Evolutionary conservation across 176 grass and related monocot genomes (phyloP).

Genomic region (Leersia perrieri): DNA sequence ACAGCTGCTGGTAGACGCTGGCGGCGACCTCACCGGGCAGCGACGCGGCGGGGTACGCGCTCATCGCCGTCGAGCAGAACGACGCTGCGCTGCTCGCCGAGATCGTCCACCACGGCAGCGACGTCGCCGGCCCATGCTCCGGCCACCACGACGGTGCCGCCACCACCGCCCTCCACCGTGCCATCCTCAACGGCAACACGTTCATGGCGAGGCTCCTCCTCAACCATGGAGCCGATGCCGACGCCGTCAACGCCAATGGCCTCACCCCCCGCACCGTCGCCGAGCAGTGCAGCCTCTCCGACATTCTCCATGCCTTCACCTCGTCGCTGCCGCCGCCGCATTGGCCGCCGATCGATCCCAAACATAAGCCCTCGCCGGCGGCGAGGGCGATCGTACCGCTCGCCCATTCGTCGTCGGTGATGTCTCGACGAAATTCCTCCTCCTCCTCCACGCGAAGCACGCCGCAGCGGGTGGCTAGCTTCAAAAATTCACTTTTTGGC

Average conservation of each 20-base stretch:
- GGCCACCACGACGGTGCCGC: too few species aligned
- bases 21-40: conserved; percentile 45
- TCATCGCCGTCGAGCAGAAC: conserved; percentile 51
- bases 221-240: conserved; percentile 49
- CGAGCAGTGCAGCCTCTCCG: conserved; percentile 37
- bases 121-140: conserved; percentile 27
- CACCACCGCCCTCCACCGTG: conserved; percentile 56
- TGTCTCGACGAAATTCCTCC: too few species aligned
- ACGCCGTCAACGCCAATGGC: conserved; percentile 28
- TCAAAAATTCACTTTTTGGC: conserved; percentile 77
- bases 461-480: conserved; percentile 38
- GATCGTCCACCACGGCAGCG: conserved; percentile 52
- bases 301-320: too few species aligned
- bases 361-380: too few species aligned
- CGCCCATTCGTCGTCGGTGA: too few species aligned
- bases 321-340: too few species aligned
- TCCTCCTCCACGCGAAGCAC: neutral
- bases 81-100: conserved; percentile 44
- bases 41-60: conserved; percentile 42
- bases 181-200: conserved; percentile 53
- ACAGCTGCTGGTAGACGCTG: conserved; percentile 42
- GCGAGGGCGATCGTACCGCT: neutral
- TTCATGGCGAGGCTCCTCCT: conserved; percentile 47
- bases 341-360: too few species aligned
- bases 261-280: conserved; percentile 45